Conservation (phyloP, 768 basidiomycete species). For the Epithele typhae region DNA sequence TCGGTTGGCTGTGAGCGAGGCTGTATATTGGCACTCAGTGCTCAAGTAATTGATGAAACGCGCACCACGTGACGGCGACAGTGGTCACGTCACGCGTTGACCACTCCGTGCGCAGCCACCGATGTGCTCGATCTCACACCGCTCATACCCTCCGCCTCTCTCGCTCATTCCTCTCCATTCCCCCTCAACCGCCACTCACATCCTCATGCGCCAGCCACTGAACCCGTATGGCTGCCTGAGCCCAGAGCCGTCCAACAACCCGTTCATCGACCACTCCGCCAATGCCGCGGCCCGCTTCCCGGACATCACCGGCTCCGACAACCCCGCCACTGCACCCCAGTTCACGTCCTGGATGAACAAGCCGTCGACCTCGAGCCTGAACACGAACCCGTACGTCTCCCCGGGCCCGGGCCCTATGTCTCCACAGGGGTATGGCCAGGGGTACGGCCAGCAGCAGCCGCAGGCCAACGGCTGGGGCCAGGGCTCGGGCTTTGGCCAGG, state of each 20-base stretch:
- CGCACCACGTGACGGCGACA: constrained; percentile 6
- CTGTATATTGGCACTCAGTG: no score
- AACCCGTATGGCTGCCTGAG: constrained; percentile 21
- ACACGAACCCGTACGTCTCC: constrained; percentile 8
- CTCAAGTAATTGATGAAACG: constrained; percentile 11
- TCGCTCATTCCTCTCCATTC: background rate
- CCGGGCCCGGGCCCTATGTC: constrained; percentile 2
- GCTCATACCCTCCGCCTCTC: background rate
- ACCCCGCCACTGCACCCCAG: constrained; percentile 22
- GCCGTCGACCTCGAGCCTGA: constrained; percentile 18
- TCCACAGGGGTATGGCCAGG: constrained; percentile 7
- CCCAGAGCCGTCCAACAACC: constrained; percentile 53
- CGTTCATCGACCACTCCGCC: constrained; percentile 54
- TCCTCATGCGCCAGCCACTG: constrained; percentile 22
- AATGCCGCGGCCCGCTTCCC: constrained; percentile 50
- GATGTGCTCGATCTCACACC: background rate
- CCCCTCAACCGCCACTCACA: background rate
- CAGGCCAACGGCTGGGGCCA: constrained; percentile 10
- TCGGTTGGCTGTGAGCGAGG: no score
- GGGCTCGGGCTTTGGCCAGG: constrained; percentile 13
- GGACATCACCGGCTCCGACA: constrained; percentile 41
- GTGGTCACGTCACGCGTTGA: constrained; percentile 6
- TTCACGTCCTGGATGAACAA: constrained; percentile 40
- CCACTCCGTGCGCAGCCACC: constrained; percentile 8
- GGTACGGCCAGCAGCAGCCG: constrained; percentile 10